Evolutionary conservation across 768 basidiomycete genomes (phyloP), one percentile per base, ranked within the genome.

Genomic region (Boletus edulis): DNA sequence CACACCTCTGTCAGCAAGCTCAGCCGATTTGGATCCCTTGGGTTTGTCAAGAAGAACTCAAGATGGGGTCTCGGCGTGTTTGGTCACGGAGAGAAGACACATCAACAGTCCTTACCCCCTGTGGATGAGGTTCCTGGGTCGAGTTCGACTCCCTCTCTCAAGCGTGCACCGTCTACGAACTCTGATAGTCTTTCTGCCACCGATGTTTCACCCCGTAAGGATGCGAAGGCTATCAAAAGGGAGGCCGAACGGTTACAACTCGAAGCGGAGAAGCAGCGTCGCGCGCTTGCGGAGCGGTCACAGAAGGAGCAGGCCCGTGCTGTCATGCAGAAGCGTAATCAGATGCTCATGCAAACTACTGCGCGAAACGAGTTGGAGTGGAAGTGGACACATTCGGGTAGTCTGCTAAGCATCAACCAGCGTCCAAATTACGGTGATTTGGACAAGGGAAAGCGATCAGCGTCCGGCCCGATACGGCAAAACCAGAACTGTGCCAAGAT

Each of bases 261-360:
- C 55, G 92, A 95, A 71, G 89, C 89, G 18, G 91, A 94, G 76
- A 83, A 86, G 64, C 89, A 91, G 62, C 85, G 87, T 58, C 89
- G 92, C 59, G 84, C 84, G 52, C 78, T 89, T 58, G 83, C 81
- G 17, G 83, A 86, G 69, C 84, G 83, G 63, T 85, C 76, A 66
- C 85, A 91, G 57, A 83, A 85, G 62, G 94, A 97, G 64, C 89
- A 94, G 71, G 91, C 94, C 17, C 83, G 94, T 51, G 92, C 91
- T 42, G 94, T 96, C 72, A 89, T 95, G 85, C 82, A 86, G 65
- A 96, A 95, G 76, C 87, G 91, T 59, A 86, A 82, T 56, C 84
- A 86, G 60, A 79, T 92, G 71, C 76, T 89, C 63, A 82, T 82
- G 66, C 80, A 84, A 61, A 78, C 67, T 17, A 71, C 76, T 31